Base-by-base conservation (phyloP, 1,284 basidiomycete species). In the Agaricales sp. region DNA sequence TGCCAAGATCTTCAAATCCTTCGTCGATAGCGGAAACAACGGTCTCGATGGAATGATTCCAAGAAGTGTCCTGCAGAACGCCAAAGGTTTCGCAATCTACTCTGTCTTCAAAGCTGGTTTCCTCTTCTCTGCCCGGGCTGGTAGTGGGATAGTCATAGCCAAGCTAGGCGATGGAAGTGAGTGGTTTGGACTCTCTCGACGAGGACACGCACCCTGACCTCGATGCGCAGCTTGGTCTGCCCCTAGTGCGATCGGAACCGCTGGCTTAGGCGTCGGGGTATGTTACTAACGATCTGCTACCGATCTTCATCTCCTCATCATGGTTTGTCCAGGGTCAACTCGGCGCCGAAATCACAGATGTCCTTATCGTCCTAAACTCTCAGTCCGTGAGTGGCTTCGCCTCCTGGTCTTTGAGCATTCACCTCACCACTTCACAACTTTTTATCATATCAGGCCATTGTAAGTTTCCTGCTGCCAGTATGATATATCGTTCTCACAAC, bases 201-300 rank as follows among this genome's bases (percentile, higher is more conserved):
- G 39, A 45, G 37, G 18, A 3, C 2, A 52, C 48, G 48, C 21
- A 30, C n/a, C 20, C 39, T 25, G 19, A 46, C 45, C 43, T 43
- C 43, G 23, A 43, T 41, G 37, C 49, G 12, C 57, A 92, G 88
- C 79, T 43, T 98, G 93, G 92, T 92, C 90, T 43, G 84, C 93
- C 21, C 94, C 95, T 2, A 88, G 87, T 60, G 96, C 94, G 0
- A 95, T 98, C 49, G 94, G 92, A 18, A 85, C 92, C n/a, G 95
- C 89, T 11, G 95, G 95, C 0, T 65, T 97, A 11, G 95, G 95
- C 2, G 75, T 97, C 26, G 92, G 92, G 43, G 81, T 84, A 14
- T 94, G 87, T 59, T 73, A n/a, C 14, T 44, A 14, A 14, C 14
- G 4, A 20, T 14, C 14, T 18, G 14, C 14, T 44, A 2, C 21